These are phyloP conservation scores for Paralagenidium karlingii DNA, from an alignment of 352 stramenopile species.

Conservation along the genomic window DNA sequence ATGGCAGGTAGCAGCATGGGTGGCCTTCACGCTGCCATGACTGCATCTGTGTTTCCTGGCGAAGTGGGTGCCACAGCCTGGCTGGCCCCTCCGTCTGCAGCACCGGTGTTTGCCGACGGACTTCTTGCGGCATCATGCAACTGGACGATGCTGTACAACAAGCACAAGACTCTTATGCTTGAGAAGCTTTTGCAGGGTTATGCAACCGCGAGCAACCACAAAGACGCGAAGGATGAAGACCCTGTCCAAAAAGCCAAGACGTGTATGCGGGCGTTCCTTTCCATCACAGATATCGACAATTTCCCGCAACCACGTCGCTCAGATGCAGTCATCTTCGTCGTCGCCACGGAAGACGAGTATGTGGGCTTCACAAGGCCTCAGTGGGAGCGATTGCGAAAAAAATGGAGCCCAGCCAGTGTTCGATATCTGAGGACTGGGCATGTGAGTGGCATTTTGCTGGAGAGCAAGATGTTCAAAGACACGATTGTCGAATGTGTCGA, in stretches of 20 bases:
- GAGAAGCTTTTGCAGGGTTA: slow-evolving; percentile 29
- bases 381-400: slow-evolving; percentile 40
- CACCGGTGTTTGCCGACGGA: slow-evolving; percentile 58
- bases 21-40: slow-evolving; percentile 63
- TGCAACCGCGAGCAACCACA: slow-evolving; percentile 1
- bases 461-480: slow-evolving; percentile 47
- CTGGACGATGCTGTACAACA: slow-evolving; percentile 55
- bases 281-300: slow-evolving; percentile 76
- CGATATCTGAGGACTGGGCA: slow-evolving; percentile 56
- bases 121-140: slow-evolving; percentile 69
- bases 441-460: slow-evolving; percentile 66
- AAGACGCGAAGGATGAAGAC: slow-evolving; percentile 20
- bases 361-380: slow-evolving; percentile 44
- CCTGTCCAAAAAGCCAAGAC: slow-evolving; percentile 61
- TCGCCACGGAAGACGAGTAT: slow-evolving; percentile 69
- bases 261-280: slow-evolving; percentile 60
- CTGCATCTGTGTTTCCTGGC: slow-evolving; percentile 50
- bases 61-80: slow-evolving; percentile 53
- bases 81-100: slow-evolving; percentile 55
- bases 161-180: slow-evolving; percentile 69
- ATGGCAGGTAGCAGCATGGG: slow-evolving; percentile 51
- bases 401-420: slow-evolving; percentile 44
- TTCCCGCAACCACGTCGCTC: slow-evolving; percentile 43
- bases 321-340: slow-evolving; percentile 63
- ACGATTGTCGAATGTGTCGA: too few species aligned